Evolutionary conservation across 2,329 filamentous ascomycete genomes (phyloP), one percentile per base, ranked within the genome.

Genomic region (Ceratocystis colombiana): DNA sequence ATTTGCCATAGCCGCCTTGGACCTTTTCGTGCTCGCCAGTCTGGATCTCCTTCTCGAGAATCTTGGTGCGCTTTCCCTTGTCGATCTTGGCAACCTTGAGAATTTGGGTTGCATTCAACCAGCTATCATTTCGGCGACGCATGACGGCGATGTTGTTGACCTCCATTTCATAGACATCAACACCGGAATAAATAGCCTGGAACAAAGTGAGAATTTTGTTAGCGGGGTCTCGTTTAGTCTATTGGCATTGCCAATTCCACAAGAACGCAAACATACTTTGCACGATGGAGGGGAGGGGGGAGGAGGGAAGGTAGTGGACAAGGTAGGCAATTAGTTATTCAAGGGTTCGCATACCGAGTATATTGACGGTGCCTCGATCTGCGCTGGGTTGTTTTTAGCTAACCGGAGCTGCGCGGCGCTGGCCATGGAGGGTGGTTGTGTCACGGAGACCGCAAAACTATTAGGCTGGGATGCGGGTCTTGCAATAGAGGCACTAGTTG

Each of bases 131-230:
- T 70, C 94, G 88, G 67, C 94, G 87, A 74, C 94, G 90, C 94
- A 99, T 99, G 63, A 97, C 92, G 28, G 91, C 90, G 70, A 99
- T 81, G 59, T 84, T 85, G 74, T 96, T 95, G 68, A 97, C 89
- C 75, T 96, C 92, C 91, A 97, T 96, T 77, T 99, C 94, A 78
- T 97, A 99, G 17, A 99, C 94, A 68, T 93, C 88, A 59, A 97
- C 90, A 70, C 92, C 91, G 6, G 93, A 97, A 75, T 97, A 97
- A 50, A 95, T 89, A 68, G 93, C 93, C 82, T 84, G 70, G 10
- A 66, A 22, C 64, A 6, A 41, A 46, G 25, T 4, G 28, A 20
- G 59, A 44, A 30, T 5, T 8, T 59, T 15, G 55, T 59, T 59
- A 59, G 55, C 17, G 28, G 17, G 15, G 30, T 41, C 1, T 15